Percentiles rank a stretch among this genome's conserved stretches.
Conservation (phyloP, 345 rosid species). For the Citrus medica region DNA sequence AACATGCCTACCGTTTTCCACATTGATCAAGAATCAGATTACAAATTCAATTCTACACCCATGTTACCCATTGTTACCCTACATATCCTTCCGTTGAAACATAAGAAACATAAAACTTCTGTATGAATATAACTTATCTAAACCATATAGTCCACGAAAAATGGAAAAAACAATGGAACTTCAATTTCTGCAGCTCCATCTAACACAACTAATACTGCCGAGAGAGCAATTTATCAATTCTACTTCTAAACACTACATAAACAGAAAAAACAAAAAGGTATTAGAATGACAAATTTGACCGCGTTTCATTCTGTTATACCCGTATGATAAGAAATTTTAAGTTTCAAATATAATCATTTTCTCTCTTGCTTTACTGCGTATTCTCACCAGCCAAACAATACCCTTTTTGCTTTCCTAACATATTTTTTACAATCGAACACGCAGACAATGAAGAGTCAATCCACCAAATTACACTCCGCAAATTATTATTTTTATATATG, state of each 20-base stretch:
- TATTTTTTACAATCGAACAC: background rate
- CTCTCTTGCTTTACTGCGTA: background rate
- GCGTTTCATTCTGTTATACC: background rate
- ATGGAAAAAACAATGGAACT: background rate
- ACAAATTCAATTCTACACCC: background rate
- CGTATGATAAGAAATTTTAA: background rate
- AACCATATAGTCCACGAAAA: background rate
- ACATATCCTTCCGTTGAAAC: background rate
- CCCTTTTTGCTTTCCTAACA: too few relatives aligned
- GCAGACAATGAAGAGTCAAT: background rate
- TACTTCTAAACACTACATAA: background rate
- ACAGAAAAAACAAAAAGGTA: background rate
- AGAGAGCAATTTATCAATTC: background rate
- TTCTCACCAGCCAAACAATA: slow-evolving; percentile 3
- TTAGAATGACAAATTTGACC: background rate
- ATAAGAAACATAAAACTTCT: background rate
- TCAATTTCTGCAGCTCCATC: background rate
- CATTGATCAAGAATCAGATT: background rate
- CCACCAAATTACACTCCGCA: too few relatives aligned
- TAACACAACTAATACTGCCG: background rate
- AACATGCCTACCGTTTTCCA: background rate
- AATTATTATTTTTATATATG: background rate
- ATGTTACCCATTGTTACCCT: background rate
- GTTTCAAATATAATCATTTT: background rate
- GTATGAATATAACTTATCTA: too few relatives aligned